phyloP scores from a whole-genome alignment of 495 filamentous ascomycete species.

The Tetracladium marchalianum region DNA sequence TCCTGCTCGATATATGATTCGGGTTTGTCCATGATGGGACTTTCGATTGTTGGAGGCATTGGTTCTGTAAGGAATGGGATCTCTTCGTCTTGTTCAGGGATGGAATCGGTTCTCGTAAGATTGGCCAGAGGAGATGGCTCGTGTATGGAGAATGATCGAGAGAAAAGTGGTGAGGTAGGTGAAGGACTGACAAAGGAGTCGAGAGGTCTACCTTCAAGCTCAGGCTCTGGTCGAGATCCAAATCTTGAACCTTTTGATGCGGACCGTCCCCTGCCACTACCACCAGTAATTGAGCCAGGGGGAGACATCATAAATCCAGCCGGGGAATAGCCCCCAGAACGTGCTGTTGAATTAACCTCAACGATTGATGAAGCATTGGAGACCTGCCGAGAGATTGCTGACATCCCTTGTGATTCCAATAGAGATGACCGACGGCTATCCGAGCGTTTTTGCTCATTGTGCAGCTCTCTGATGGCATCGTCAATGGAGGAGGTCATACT shows the following conservation, averaged over 20 bases:
- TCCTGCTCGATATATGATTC: conserved; percentile 17
- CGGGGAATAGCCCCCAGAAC: conserved; percentile 65
- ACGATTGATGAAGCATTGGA: conserved; percentile 59
- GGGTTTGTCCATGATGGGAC: conserved; percentile 3
- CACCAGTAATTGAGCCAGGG: conserved; percentile 48
- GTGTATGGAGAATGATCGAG: background rate
- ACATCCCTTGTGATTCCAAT: conserved; percentile 23
- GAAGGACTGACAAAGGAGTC: conserved; percentile 22
- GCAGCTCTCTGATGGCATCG: conserved; percentile 70
- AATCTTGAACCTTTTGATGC: conserved; percentile 43
- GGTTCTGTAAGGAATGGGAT: conserved; percentile 16
- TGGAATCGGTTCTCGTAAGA: conserved; percentile 7
- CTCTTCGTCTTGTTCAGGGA: conserved; percentile 14
- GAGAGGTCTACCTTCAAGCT: conserved; percentile 31
- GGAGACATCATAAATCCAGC: conserved; percentile 56
- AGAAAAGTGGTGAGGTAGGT: conserved; percentile 17
- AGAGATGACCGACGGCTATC: conserved; percentile 50
- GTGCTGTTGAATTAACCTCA: conserved; percentile 53
- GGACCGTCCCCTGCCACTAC: conserved; percentile 45
- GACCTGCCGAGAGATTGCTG: conserved; percentile 30
- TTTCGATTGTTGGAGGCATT: background rate
- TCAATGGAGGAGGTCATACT: conserved; percentile 72
- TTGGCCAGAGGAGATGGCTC: too few species aligned
- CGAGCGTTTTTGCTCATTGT: conserved; percentile 62
- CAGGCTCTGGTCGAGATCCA: conserved; percentile 41